phyloP scores from a whole-genome alignment of 2,329 filamentous ascomycete species.

The Orbilia blumenaviensis region DNA sequence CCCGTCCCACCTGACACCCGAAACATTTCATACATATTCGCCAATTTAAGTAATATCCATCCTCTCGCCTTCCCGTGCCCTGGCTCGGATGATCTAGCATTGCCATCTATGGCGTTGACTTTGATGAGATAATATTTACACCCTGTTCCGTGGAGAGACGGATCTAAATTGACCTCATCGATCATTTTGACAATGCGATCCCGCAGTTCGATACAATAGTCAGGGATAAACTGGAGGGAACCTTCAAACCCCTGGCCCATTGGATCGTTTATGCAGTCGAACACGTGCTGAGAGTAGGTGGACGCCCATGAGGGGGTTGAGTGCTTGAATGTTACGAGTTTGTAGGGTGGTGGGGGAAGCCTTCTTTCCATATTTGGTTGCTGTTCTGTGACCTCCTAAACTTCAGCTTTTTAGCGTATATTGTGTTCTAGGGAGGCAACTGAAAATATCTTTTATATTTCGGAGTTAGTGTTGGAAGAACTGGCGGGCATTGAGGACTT shows the following conservation, averaged over 20 bases:
- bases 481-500: too few relatives aligned
- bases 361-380: slow-evolving; percentile 2
- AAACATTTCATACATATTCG: slow-evolving; percentile 10
- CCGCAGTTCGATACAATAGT: neutral
- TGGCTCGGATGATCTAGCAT: neutral
- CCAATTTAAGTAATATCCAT: neutral
- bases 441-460: too few relatives aligned
- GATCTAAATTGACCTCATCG: neutral
- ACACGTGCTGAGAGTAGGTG: neutral
- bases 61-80: neutral
- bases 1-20: neutral
- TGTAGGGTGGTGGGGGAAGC: neutral
- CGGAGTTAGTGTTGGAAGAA: too few relatives aligned
- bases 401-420: too few relatives aligned
- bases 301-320: neutral
- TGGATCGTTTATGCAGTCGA: slow-evolving; percentile 5
- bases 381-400: too few relatives aligned
- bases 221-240: neutral
- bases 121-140: slow-evolving; percentile 3
- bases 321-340: slow-evolving; percentile 2
- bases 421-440: too few relatives aligned
- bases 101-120: neutral
- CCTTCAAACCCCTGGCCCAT: neutral
- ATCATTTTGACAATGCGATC: neutral
- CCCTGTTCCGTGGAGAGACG: neutral